Evolutionary conservation across 2,329 filamentous ascomycete species (phyloP).

Genomic region (Verticillium nonalfalfae): DNA sequence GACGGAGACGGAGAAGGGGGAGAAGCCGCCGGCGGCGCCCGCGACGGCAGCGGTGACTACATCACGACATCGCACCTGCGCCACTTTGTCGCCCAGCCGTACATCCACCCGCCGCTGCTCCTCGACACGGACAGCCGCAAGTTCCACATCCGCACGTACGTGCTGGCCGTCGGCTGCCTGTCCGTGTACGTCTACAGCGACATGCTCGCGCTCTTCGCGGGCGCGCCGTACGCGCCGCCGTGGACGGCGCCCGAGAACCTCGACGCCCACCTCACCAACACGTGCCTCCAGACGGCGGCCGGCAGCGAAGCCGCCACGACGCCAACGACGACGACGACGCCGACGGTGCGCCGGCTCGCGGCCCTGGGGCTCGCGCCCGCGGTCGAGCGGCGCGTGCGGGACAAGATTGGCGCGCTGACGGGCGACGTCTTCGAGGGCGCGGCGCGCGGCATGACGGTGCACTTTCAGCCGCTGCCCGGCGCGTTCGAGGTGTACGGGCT

Average conservation of each 20-base stretch:
- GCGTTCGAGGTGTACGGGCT: slow-evolving; percentile 90
- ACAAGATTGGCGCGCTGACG: slow-evolving; percentile 53
- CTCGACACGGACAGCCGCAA: slow-evolving; percentile 65
- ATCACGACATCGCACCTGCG: slow-evolving; percentile 87
- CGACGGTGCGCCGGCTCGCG: slow-evolving; percentile 67
- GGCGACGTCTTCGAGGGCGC: slow-evolving; percentile 82
- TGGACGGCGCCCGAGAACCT: slow-evolving; percentile 45
- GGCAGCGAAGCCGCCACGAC: slow-evolving; percentile 30
- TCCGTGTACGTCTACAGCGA: slow-evolving; percentile 79
- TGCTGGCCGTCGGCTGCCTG: slow-evolving; percentile 72
- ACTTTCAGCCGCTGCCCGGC: slow-evolving; percentile 86
- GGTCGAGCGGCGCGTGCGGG: slow-evolving; percentile 38
- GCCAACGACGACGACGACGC: slow-evolving; percentile 35
- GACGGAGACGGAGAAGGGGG: slow-evolving; percentile 23
- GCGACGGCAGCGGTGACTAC: slow-evolving; percentile 33
- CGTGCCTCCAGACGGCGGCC: slow-evolving; percentile 66
- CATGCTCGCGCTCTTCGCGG: slow-evolving; percentile 92
- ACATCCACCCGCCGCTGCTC: slow-evolving; percentile 83
- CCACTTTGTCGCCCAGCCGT: slow-evolving; percentile 93
- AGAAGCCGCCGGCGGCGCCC: slow-evolving; percentile 17
- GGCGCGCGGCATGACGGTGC: slow-evolving; percentile 73
- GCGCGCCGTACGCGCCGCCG: slow-evolving; percentile 63
- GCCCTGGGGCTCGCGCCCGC: slow-evolving; percentile 63
- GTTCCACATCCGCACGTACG: slow-evolving; percentile 93
- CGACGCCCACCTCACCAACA: slow-evolving; percentile 84